Conservation (phyloP, 192 early-diverging fungal species). For the Geranomyces michiganensis region DNA sequence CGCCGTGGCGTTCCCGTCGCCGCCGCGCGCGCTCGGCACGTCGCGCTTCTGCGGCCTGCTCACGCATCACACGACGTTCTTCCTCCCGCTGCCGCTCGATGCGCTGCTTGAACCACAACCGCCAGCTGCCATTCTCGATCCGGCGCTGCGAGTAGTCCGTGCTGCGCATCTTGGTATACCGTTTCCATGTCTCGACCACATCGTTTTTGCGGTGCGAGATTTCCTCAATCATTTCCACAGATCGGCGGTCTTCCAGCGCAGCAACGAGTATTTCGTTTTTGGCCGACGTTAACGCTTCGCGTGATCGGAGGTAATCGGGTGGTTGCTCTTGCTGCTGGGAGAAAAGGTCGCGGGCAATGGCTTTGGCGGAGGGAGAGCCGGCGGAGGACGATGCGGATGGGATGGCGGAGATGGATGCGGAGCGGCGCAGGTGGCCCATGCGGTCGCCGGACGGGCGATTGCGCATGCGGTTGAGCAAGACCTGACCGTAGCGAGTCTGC, state of each 20-base stretch:
- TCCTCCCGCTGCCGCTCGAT: constrained; percentile 23
- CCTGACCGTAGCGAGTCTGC: constrained; percentile 45
- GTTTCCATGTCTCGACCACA: constrained; percentile 53
- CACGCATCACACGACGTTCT: neutral
- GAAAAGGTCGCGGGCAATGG: constrained; percentile 8
- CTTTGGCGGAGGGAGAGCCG: constrained; percentile 19
- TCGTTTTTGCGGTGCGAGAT: constrained; percentile 47
- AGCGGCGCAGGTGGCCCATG: constrained; percentile 30
- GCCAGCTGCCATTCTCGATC: constrained; percentile 51
- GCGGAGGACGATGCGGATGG: constrained; percentile 7
- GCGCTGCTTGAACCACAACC: constrained; percentile 55
- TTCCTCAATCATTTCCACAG: constrained; percentile 45
- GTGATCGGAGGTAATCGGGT: constrained; percentile 33
- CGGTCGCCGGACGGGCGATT: constrained; percentile 24
- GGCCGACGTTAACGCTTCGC: constrained; percentile 23
- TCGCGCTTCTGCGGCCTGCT: neutral
- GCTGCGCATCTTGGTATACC: constrained; percentile 43
- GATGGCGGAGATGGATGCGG: constrained; percentile 22
- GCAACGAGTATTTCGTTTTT: constrained; percentile 46
- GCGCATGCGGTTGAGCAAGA: constrained; percentile 44
- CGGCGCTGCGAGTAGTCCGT: constrained; percentile 36
- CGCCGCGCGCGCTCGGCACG: neutral
- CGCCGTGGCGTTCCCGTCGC: neutral
- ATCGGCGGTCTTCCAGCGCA: constrained; percentile 35
- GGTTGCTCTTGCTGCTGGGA: constrained; percentile 5